Evolutionary conservation across 257 asterid genomes (phyloP), one percentile per base, ranked within the genome.

Genomic region (Solanum virginianum): DNA sequence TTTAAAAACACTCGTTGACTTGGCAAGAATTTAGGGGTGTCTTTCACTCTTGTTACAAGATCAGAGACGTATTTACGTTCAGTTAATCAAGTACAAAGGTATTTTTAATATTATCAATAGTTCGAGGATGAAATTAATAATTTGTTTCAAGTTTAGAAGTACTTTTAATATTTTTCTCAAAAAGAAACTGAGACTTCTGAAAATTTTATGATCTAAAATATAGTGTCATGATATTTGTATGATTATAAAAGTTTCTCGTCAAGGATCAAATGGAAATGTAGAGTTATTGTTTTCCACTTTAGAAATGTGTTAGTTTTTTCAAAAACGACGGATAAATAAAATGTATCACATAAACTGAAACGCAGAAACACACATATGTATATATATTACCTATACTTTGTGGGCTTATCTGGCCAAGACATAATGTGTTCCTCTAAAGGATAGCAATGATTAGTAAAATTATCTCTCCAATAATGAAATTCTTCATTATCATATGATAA

Each of bases 331-430:
- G 3, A 29, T 13, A 63, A 63, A 5, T 9, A 24, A 36, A 29
- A 15, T 63, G 24, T 68, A 8, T 32, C 49, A 7, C 22, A 5
- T 16, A 15, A 66, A 66, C 22, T 66, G 6, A 65, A 66, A 29
- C 14, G 2, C 3, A 8, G 15, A 16, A 7, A 8, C 36, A 32
- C 4, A 32, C 1, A 36, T 36, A 36, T 36, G 6, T 36, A n/a
- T 2, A 49, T 12, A 55, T 11, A 18, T 81, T 60, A 82, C 85
- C 85, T 10, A 49, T 82, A 82, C 1, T 60, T 82, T 11, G 83
- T 15, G 5, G 98, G 98, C 7, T 88, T 90, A 56, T 62, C 80
- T 36, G 98, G 97, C 95, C 98, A 94, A 43, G 45, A 81, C 84
- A 87, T 92, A 89, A 88, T 84, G 89, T 87, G 84, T 49, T 90